These are phyloP conservation scores for Cyclocybe cylindracea DNA, from an alignment of 768 basidiomycete genomes.

Conservation along the genomic window DNA sequence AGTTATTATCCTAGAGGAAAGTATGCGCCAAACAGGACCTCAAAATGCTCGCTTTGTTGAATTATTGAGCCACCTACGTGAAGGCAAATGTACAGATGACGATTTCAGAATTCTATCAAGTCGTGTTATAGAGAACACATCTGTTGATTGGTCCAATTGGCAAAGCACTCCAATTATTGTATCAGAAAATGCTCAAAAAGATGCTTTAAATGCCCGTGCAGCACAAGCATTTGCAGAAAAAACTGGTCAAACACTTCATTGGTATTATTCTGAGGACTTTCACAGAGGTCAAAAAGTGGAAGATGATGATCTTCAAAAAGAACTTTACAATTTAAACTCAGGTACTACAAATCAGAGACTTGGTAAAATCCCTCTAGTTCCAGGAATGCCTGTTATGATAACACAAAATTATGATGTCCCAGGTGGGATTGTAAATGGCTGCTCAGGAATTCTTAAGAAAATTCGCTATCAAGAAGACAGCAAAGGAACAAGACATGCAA, in stretches of 20 bases:
- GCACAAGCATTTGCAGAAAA: constrained; percentile 24
- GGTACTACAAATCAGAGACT: constrained; percentile 30
- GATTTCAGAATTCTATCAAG: constrained; percentile 23
- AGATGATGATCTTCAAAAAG: constrained; percentile 1
- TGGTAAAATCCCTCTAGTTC: constrained; percentile 31
- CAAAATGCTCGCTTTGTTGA: constrained; percentile 20
- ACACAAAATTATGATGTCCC: constrained; percentile 38
- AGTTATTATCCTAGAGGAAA: constrained; percentile 26
- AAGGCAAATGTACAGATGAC: constrained; percentile 23
- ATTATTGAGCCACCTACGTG: constrained; percentile 19
- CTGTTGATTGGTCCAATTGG: constrained; percentile 18
- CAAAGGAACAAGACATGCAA: constrained; percentile 14
- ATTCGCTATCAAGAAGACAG: constrained; percentile 23
- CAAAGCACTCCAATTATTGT: constrained; percentile 35
- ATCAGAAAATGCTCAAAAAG: constrained; percentile 34
- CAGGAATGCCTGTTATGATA: constrained; percentile 43
- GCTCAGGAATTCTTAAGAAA: constrained; percentile 19
- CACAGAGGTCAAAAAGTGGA: constrained; percentile 5
- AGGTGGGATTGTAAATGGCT: constrained; percentile 38
- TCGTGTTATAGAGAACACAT: constrained; percentile 7
- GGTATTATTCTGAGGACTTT: constrained; percentile 30
- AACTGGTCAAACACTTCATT: constrained; percentile 17
- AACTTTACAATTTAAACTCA: constrained; percentile 18
- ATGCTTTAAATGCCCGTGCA: constrained; percentile 31
- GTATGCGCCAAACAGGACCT: constrained; percentile 26